Evolutionary conservation across 169 alveolate genomes (phyloP), one percentile per base, ranked within the genome.

Genomic region (Eimeria acervulina): DNA sequence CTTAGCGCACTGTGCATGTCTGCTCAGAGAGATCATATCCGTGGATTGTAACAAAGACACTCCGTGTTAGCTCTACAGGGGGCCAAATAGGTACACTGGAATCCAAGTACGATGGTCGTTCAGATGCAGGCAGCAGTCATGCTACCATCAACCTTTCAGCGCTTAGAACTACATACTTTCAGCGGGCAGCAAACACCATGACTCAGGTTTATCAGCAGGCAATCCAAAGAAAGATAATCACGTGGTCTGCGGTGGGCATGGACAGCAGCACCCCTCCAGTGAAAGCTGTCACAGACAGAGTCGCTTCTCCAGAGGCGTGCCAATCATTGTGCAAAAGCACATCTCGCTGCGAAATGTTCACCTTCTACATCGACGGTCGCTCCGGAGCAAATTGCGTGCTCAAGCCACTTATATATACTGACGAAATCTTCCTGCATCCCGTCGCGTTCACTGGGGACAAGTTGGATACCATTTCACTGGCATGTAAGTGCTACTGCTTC

Each of bases 331-430:
- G 93, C 72, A 87, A 55, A 61, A 87, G 72, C 59, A 61, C 81
- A 38, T 61, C 15, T 15, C 36, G 51, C 17, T 87, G 93, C 31
- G 10, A 36, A 36, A 36, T 61, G 42, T 87, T 59, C 40, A 87
- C 93, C 1, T 87, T 61, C 31, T 87, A 87, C 63, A 59, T 87
- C 47, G 93, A 87, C 66, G 93, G 93, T 28, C 93, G 93, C 51
- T 59, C 93, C 40, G 93, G 81, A 23, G 80, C 83, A 38, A 87
- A 87, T 66, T 87, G 93, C 83, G 81, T 61, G n/a, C 93, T 87
- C 83, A 87, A 87, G 59, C 38, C 42, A 55, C 6, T 61, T 2
- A 23, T 87, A 15, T 12, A 15, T 2, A 4, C 61, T 12, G 38
- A 40, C 40, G 81, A 87, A 21, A 28, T 36, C 1, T 59, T 87